Percentiles rank a stretch among this genome's conserved stretches.
These are phyloP conservation scores for Cajanus cajan DNA, from an alignment of 306 rosid species.

Conservation along the genomic window DNA sequence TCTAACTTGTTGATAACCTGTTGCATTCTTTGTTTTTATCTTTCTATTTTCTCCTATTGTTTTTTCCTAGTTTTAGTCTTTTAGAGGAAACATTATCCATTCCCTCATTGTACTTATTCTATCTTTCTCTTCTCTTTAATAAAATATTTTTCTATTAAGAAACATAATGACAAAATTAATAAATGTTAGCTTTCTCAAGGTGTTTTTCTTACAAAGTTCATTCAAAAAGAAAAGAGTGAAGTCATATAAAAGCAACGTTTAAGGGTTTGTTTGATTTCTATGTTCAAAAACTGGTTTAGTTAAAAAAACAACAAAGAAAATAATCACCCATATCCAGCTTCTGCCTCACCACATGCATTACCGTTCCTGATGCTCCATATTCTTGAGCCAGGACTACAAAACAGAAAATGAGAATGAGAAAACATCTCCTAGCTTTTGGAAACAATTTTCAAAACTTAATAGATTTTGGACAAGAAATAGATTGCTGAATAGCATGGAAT, in stretches of 20 bases:
- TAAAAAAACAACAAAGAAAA: not conserved
- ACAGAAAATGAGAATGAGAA: not conserved
- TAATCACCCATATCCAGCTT: not conserved
- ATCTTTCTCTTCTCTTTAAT: not conserved
- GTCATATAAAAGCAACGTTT: not conserved
- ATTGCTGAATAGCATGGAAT: not conserved
- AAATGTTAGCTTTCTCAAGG: not conserved
- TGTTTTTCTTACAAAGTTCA: conserved; percentile 4
- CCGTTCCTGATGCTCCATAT: not conserved
- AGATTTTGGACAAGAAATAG: not conserved
- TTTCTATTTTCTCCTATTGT: not conserved
- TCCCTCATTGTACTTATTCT: not conserved
- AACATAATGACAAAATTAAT: not conserved
- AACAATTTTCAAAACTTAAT: not conserved
- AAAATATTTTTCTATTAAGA: not conserved
- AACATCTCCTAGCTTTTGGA: not conserved
- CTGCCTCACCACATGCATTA: not conserved
- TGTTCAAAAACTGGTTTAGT: not conserved
- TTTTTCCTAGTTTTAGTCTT: not conserved
- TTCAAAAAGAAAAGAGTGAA: not conserved
- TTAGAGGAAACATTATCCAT: not conserved
- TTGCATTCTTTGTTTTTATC: conserved; percentile 4
- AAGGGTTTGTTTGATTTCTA: not conserved
- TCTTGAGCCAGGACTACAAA: not conserved
- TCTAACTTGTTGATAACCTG: conserved; percentile 5